Evolutionary conservation across 2,329 filamentous ascomycete species (phyloP).

Genomic region (Colletotrichum theobromicola): DNA sequence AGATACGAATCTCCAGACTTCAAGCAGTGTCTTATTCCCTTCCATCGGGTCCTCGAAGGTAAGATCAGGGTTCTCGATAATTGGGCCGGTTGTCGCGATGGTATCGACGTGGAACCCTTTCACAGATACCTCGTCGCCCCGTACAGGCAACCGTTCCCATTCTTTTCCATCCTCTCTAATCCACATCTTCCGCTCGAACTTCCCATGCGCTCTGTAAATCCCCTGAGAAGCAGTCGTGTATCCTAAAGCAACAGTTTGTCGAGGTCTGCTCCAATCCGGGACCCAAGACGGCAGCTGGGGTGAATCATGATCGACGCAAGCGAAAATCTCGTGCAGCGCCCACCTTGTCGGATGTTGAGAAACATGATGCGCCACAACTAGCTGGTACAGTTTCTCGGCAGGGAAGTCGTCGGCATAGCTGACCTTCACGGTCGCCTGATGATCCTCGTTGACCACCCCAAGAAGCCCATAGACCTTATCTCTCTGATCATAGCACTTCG

Average conservation of each 20-base stretch:
- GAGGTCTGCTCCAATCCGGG: constrained; percentile 4
- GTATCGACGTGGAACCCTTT: background rate
- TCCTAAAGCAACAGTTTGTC: background rate
- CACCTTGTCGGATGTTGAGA: background rate
- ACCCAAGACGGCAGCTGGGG: constrained; percentile 10
- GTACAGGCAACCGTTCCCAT: background rate
- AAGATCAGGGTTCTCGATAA: background rate
- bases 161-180: background rate
- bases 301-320: background rate
- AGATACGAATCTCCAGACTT: background rate
- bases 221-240: background rate
- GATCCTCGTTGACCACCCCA: background rate
- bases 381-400: background rate
- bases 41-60: constrained; percentile 34
- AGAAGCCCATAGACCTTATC: constrained; percentile 15
- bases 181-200: background rate
- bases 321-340: background rate
- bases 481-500: background rate
- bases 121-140: background rate
- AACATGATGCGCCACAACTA: background rate
- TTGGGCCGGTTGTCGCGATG: background rate
- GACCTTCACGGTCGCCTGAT: background rate
- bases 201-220: background rate
- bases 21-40: background rate
- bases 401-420: background rate